These are phyloP conservation scores for Candida frijolesensis DNA, from an alignment of 1,139 yeast genomes.

Conservation along the genomic window DNA sequence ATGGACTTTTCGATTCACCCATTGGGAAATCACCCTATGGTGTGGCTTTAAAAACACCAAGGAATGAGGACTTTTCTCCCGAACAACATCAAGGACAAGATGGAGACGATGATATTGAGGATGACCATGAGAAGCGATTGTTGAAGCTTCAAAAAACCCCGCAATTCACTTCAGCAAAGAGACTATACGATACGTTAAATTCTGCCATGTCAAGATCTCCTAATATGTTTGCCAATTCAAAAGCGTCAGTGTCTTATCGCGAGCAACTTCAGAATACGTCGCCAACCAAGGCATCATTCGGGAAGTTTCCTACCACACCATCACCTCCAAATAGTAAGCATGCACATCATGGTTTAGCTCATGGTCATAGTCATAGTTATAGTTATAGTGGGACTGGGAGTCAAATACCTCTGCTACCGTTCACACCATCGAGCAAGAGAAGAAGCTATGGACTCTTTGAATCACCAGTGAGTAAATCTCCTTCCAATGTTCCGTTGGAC, in stretches of 20 bases:
- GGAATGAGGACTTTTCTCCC: constrained; percentile 25
- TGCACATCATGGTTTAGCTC: not conserved
- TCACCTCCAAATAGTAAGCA: constrained; percentile 2
- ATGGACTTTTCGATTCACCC: constrained; percentile 35
- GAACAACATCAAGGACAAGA: constrained; percentile 19
- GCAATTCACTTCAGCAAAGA: constrained; percentile 45
- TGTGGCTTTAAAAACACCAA: constrained; percentile 38
- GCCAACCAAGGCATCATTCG: not conserved
- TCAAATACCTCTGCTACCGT: constrained; percentile 27
- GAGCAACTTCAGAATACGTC: constrained; percentile 1
- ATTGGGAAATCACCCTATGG: constrained; percentile 37
- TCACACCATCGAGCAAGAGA: constrained; percentile 44
- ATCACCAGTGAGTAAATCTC: constrained; percentile 39
- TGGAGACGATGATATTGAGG: no score
- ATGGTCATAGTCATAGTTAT: not conserved
- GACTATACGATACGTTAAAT: constrained; percentile 21
- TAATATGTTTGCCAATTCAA: not conserved
- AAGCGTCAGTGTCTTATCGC: not conserved
- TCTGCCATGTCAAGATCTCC: constrained; percentile 19
- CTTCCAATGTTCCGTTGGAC: constrained; percentile 32
- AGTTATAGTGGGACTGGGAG: not conserved
- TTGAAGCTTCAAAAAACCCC: constrained; percentile 42
- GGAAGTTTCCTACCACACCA: constrained; percentile 1
- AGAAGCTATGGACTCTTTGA: constrained; percentile 31
- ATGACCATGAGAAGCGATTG: not conserved